Evolutionary conservation across 257 asterid genomes (phyloP), one percentile per base, ranked within the genome.

Genomic region (Mitragyna speciosa): DNA sequence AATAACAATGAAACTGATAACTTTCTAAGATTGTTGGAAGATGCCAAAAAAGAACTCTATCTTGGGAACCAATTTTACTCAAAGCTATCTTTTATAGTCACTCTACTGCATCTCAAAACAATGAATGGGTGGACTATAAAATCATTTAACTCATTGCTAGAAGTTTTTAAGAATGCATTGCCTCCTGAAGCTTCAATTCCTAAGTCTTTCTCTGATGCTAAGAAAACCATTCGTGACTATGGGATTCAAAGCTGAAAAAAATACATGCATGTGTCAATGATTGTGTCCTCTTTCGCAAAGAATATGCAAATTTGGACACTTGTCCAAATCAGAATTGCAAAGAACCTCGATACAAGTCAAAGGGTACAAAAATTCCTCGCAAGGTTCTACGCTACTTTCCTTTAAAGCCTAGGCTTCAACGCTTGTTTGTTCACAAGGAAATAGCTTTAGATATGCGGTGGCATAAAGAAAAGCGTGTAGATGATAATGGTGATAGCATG

Each of bases 251-350:
- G 70, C 71, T 64, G 56, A n/a, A n/a, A 20, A 69, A 70, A 20
- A 75, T 79, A 10, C 64, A 76, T 26, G 43, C 73, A 22, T 77
- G 65, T 48, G 66, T 47, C 2, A 77, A 77, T 73, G 73, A 65
- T 26, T 63, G 16, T 28, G 6, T 63, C 1, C 59, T 26, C 5
- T 76, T 61, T 3, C 45, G 70, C 24, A 79, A 79, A 16, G 79
- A 83, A 14, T 48, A 59, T 31, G 67, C 4, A 11, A 3, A 28
- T 4, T 14, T 75, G 4, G 47, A 56, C 2, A 48, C 45, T 61
- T 70, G 47, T 41, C 72, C 73, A 2, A 75, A 39, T 36, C 3
- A n/a, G 0, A 75, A 26, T 6, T 69, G 81, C 56, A 54, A 68
- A 26, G 66, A 54, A 14, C 70, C 71, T 16, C 36, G 11, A 24